Evolutionary conservation across 163 green algal genomes (phyloP), one percentile per base, ranked within the genome.

Genomic region (Trebouxia gelatinosa): DNA sequence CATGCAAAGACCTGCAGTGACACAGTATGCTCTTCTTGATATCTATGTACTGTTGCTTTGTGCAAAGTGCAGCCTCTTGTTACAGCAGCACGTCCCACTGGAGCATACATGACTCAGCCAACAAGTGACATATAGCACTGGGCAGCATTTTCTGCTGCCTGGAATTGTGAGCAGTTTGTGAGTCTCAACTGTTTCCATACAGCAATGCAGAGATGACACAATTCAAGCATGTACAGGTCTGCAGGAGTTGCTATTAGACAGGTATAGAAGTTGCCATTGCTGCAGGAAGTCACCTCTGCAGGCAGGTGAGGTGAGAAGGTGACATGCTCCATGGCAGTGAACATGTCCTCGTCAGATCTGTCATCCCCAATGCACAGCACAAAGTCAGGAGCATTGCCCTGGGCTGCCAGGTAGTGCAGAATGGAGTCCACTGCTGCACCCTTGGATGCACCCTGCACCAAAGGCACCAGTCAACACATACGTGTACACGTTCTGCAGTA

Each of bases 351-450:
- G 72, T 99, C 96, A 0, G 84, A 94, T 29, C 93, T 82, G 87
- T 99, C 96, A 82, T 99, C 95, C n/a, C 96, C 96, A 34, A 99
- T 92, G 82, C 94, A 98, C 57, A 99, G 87, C 77, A 99, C 89
- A 80, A 99, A 97, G 81, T 98, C 95, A 21, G 89, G 86, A 2
- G 91, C 68, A 19, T 83, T 67, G 23, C 78, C 80, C 0, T 37
- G 7, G 1, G 54, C 58, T 0, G 79, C 57, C 19, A 67, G 58
- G 31, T 85, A 54, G 26, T 79, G 80, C 58, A 96, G 81, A 23
- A 97, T 85, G 19, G 85, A 70, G 83, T 97, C 91, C 40, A 93
- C 90, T 7, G 90, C 78, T 23, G 81, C 82, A 26, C 93, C 92
- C 86, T 98, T 98, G 83, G 80, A 91, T 28, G 96, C 87, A 21